Base-by-base conservation (phyloP, 345 rosid species). In the Syzygium jambos region DNA sequence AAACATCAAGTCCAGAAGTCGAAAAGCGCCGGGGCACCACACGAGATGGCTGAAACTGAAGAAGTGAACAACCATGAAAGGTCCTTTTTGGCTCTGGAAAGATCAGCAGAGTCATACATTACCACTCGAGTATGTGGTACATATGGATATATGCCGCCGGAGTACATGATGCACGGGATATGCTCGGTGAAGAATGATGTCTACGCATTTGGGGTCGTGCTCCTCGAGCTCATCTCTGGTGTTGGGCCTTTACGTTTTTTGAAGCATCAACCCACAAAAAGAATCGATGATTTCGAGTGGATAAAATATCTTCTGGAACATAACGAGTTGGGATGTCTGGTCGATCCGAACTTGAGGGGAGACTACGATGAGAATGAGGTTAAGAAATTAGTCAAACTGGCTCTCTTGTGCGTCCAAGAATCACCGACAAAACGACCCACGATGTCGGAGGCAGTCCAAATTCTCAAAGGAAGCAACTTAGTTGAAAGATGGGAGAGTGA, bases 241-340 rank as follows among this genome's bases (percentile, higher is more conserved):
- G 7, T 4, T 5, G n/a, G n/a, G n/a, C n/a, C n/a, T n/a, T n/a
- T n/a, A n/a, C n/a, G n/a, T n/a, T n/a, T n/a, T n/a, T n/a, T n/a
- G n/a, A n/a, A 19, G 49, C 2, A 0, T 12, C 22, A 0, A 7
- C 1, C 1, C 52, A 0, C 27, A 0, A 16, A 56, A 16, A 0
- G 30, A 21, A 9, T 54, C 9, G 1, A 3, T 5, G 12, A 9
- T 30, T 10, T 51, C 11, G 49, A 56, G 43, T 6, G 9, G 87
- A 13, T 86, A 21, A 73, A 77, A 52, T n/a, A 23, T 2, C 9
- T 13, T 0, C 51, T 30, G n/a, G 52, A 85, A 23, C 4, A 80
- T 23, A 16, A 78, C 59, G 1, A 22, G 49, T 49, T 73, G 59
- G 84, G 38, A 53, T 0, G 51, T 27, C 27, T 51, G 9, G 0